These are phyloP conservation scores for Hanseniaspora mollemarum DNA, from an alignment of 805 yeast genomes.

Conservation along the genomic window DNA sequence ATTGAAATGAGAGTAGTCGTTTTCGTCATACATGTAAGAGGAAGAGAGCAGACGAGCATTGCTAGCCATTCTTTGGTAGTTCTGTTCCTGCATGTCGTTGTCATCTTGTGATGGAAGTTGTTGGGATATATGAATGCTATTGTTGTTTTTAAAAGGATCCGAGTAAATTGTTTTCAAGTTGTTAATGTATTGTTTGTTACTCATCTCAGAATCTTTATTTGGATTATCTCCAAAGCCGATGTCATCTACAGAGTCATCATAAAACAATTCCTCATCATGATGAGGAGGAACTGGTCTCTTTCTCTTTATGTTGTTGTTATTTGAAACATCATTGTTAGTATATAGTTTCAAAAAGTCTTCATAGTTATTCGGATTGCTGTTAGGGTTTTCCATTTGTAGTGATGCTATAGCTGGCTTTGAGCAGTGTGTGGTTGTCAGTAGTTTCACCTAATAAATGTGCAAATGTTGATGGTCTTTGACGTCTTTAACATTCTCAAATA, in stretches of 20 bases:
- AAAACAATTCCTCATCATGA: slow-evolving; percentile 11
- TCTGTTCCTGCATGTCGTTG: background rate
- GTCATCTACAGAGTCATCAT: background rate
- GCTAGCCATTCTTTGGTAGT: slow-evolving; percentile 8
- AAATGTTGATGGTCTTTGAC: too few species aligned
- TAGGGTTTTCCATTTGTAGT: too few species aligned
- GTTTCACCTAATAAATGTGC: too few species aligned
- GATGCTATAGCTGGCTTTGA: too few species aligned
- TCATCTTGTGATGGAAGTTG: background rate
- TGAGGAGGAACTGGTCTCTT: background rate
- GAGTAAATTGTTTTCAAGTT: slow-evolving; percentile 20
- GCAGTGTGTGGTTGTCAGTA: too few species aligned
- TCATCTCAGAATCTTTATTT: background rate
- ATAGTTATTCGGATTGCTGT: too few species aligned
- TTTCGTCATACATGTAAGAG: background rate
- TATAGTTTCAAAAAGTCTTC: too few species aligned
- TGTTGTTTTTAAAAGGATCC: slow-evolving; percentile 14
- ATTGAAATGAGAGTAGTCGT: background rate
- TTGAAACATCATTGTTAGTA: background rate
- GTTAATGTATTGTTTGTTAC: background rate
- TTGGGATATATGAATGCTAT: background rate
- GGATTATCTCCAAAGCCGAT: slow-evolving; percentile 14
- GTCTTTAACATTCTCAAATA: too few species aligned
- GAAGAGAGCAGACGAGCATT: background rate
- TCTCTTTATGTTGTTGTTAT: background rate